phyloP scores from a whole-genome alignment of 2,329 filamentous ascomycete genomes.

The Bisporella sp. region DNA sequence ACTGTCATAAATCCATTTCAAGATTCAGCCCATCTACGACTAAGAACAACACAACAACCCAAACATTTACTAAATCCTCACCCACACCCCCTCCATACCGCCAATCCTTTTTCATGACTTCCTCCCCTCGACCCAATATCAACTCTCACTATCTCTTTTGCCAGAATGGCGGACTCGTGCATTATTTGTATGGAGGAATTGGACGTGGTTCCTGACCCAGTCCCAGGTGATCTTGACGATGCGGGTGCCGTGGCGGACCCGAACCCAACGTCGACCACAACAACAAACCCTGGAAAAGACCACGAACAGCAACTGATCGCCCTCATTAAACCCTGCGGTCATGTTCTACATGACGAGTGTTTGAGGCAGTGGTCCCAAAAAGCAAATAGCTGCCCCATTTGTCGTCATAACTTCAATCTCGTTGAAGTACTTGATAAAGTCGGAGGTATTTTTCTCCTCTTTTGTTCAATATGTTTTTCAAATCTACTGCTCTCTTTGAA shows the following conservation, averaged over 20 bases:
- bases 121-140: constrained; percentile 9
- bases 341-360: constrained; percentile 88
- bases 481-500: too few relatives aligned
- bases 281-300: constrained; percentile 17
- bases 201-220: constrained; percentile 21
- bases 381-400: constrained; percentile 97
- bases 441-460: constrained; percentile 56
- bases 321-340: constrained; percentile 69
- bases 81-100: neutral
- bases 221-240: constrained; percentile 16
- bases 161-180: constrained; percentile 52
- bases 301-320: constrained; percentile 36
- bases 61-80: too few relatives aligned
- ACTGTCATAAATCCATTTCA: too few relatives aligned
- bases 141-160: constrained; percentile 13
- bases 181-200: constrained; percentile 63
- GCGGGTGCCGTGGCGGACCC: constrained; percentile 15
- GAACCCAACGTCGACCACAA: constrained; percentile 11
- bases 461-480: neutral
- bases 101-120: constrained; percentile 24
- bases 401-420: constrained; percentile 82
- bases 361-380: constrained; percentile 92
- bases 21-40: too few relatives aligned
- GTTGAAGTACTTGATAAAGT: constrained; percentile 77
- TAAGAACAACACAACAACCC: too few relatives aligned